Evolutionary conservation across 768 basidiomycete genomes (phyloP).

Genomic region (Mycena chlorophos): DNA sequence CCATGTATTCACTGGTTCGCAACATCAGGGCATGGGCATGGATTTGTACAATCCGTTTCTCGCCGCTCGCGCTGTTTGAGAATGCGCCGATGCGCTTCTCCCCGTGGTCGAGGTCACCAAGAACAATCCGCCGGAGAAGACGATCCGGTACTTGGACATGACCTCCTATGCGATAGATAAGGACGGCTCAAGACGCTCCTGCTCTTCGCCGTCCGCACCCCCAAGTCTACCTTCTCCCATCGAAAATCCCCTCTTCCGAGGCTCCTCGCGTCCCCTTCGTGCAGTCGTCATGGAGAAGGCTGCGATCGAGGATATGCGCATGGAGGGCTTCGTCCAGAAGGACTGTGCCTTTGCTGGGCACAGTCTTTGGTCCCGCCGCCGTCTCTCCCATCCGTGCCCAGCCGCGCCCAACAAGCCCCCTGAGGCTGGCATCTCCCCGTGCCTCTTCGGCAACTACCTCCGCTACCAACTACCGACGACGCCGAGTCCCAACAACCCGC

Average conservation of each 20-base stretch:
- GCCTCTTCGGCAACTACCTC: too few relatives aligned
- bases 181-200: slow-evolving; percentile 96
- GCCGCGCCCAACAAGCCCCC: too few relatives aligned
- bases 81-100: slow-evolving; percentile 90
- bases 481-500: too few relatives aligned
- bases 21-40: slow-evolving; percentile 99
- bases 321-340: slow-evolving; percentile 91
- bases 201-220: slow-evolving; percentile 89
- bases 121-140: slow-evolving; percentile 97
- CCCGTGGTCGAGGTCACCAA: slow-evolving; percentile 97
- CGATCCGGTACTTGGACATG: slow-evolving; percentile 99
- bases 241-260: slow-evolving; percentile 90
- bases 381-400: too few relatives aligned
- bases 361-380: too few relatives aligned
- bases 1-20: slow-evolving; percentile 97
- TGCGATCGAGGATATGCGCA: slow-evolving; percentile 96
- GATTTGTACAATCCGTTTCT: slow-evolving; percentile 92
- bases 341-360: slow-evolving; percentile 96
- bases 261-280: slow-evolving; percentile 96
- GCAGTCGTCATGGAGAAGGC: slow-evolving; percentile 94
- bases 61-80: slow-evolving; percentile 96
- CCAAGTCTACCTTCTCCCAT: slow-evolving; percentile 98
- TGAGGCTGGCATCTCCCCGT: too few relatives aligned
- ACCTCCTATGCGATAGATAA: slow-evolving; percentile 96
- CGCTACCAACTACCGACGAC: too few relatives aligned